Evolutionary conservation across 139 green algal genomes (phyloP).

Genomic region (Closterium sp.): DNA sequence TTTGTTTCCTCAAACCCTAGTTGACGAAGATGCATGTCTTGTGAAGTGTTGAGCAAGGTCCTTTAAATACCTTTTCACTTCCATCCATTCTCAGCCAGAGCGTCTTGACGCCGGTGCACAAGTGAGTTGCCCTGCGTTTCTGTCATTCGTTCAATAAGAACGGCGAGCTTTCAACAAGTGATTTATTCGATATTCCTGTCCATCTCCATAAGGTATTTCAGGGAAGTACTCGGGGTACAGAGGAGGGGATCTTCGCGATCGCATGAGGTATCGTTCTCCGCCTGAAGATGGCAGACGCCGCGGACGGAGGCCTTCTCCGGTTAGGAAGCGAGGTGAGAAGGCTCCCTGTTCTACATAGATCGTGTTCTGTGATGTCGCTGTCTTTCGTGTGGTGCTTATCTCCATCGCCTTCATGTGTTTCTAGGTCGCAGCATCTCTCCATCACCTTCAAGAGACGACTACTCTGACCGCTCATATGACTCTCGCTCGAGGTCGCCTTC

Average conservation of each 20-base stretch:
- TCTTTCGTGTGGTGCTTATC: background rate
- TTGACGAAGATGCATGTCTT: too few relatives aligned
- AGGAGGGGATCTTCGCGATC: slow-evolving; percentile 24
- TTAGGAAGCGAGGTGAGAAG: background rate
- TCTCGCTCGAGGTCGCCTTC: too few relatives aligned
- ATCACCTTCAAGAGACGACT: slow-evolving; percentile 13
- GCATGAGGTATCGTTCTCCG: background rate
- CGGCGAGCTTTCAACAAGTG: background rate
- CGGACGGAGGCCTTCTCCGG: background rate
- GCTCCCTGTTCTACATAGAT: too few relatives aligned
- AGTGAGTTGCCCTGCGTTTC: slow-evolving; percentile 6
- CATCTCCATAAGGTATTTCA: background rate
- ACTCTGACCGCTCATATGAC: background rate
- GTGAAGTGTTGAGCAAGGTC: too few relatives aligned
- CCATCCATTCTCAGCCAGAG: too few relatives aligned
- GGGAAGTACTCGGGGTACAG: slow-evolving; percentile 14
- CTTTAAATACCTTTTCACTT: too few relatives aligned
- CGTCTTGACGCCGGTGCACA: too few relatives aligned
- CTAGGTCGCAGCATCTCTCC: background rate
- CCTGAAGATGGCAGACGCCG: slow-evolving; percentile 3
- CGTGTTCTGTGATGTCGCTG: too few relatives aligned
- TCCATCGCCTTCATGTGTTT: background rate
- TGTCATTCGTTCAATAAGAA: slow-evolving; percentile 4
- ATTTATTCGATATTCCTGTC: background rate
- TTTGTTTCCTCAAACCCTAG: too few relatives aligned